Evolutionary conservation across 495 filamentous ascomycete genomes (phyloP), one percentile per base, ranked within the genome.

Genomic region (Trichoderma gamsii): DNA sequence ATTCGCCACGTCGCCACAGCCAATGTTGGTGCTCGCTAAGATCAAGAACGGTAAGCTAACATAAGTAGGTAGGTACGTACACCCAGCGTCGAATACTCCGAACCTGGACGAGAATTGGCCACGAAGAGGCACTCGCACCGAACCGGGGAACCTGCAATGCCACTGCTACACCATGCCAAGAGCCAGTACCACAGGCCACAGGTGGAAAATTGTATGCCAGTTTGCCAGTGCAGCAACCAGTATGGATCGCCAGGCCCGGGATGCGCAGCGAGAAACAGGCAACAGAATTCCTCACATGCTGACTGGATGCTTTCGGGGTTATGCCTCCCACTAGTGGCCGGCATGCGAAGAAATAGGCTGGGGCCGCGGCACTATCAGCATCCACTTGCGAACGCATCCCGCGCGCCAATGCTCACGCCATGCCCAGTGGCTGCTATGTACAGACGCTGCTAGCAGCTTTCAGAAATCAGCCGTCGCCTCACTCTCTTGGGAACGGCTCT

Each of bases 201-300:
- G 44, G 44, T n/a, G 49, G 18, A 52, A 21, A 52, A n/a, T 23
- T 9, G n/a, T 16, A n/a, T 18, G 49, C 21, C 49, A 6, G n/a
- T 16, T n/a, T 18, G 49, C 21, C 49, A 23, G 21, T 11, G 49
- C n/a, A 25, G n/a, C 49, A 52, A 18, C 35, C 35, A 38, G 8
- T 9, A 49, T 49, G n/a, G 44, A 49, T 61, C 29, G 56, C 56
- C 56, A 61, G 56, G 56, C 25, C 27, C 56, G 12, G 27, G 56
- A 61, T 61, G 23, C 27, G 56, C 56, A 61, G 56, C 56, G 56
- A 61, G 56, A 29, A 29, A 25, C 56, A 61, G 56, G 56, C 56
- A 61, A 61, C 56, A 61, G 56, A 61, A 61, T 61, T 61, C 56
- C 56, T 18, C 25, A 32, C 11, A 61, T 61, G 23, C 56, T 61